These are phyloP conservation scores for Trichocomaceae sp. DNA, from an alignment of 2,329 filamentous ascomycete genomes.

Conservation along the genomic window DNA sequence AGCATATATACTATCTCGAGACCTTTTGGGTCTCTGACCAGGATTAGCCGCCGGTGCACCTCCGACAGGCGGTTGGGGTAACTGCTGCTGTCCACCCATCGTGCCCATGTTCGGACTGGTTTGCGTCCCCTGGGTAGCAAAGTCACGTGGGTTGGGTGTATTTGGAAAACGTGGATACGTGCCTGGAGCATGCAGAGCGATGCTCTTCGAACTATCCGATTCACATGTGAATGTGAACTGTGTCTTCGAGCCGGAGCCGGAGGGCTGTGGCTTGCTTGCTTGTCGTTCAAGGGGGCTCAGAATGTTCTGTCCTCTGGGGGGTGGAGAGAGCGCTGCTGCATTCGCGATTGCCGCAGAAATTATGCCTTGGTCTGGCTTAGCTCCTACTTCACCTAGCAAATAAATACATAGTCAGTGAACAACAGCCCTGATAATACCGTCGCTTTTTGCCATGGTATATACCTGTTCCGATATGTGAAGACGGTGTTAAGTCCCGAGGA, in stretches of 20 bases:
- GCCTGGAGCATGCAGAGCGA: conserved; percentile 64
- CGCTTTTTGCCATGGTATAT: conserved; percentile 13
- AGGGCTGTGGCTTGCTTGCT: conserved; percentile 54
- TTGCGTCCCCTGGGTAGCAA: conserved; percentile 51
- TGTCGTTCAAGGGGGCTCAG: conserved; percentile 70
- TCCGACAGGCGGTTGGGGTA: conserved; percentile 28
- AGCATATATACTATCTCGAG: conserved; percentile 63
- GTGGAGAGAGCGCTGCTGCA: conserved; percentile 62
- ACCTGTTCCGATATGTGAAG: conserved; percentile 37
- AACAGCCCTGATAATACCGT: background rate
- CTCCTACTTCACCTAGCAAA: conserved; percentile 32
- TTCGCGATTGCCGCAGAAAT: conserved; percentile 90
- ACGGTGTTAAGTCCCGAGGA: conserved; percentile 42
- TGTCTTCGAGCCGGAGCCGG: conserved; percentile 55
- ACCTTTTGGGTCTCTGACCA: conserved; percentile 61
- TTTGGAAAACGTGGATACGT: conserved; percentile 29
- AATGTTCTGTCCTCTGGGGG: conserved; percentile 65
- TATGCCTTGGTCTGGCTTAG: conserved; percentile 61
- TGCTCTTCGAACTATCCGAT: conserved; percentile 73
- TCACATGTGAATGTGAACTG: conserved; percentile 97
- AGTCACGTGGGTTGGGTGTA: conserved; percentile 28
- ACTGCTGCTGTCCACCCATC: conserved; percentile 26
- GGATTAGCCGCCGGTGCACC: conserved; percentile 34
- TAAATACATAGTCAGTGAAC: conserved; percentile 23
- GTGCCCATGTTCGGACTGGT: conserved; percentile 47